Base-by-base conservation (phyloP, 106 monocot species). In the Acorus calamus region DNA sequence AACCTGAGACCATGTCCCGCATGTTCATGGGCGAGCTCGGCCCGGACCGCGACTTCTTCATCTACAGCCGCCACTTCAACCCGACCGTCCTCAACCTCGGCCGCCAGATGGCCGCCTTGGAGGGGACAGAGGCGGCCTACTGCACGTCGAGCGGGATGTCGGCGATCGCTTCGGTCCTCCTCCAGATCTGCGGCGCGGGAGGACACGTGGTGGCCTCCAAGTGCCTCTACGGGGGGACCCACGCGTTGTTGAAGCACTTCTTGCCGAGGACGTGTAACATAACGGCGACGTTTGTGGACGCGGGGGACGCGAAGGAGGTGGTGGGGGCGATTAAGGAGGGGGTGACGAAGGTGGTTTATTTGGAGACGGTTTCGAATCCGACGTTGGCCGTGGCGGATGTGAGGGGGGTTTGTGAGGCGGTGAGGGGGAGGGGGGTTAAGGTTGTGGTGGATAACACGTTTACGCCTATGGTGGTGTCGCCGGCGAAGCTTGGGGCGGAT, bases 91-190 rank as follows among this genome's bases (percentile, higher is more conserved):
- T 89, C 46, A 86, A 81, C 62, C 83, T 94, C 52, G 84, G 81
- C 14, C 83, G 94, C 10, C 86, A 89, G 89, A 86, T 94, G 81
- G 94, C 94, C 9, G 83, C 94, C 42, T 11, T 94, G n/a, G 94
- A 94, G 70, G 80, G 79, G 70, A 94, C 94, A 50, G 94, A 94
- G 75, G 94, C 94, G 45, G 94, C 89, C 2, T 94, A 94, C 77
- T 94, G 94, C 78, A 94, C 94, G 1, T 81, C 94, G 59, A 86
- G 86, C 52, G 94, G 94, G 62, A 94, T 94, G 94, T 89, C 94
- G 42, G 89, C 94, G 46, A 82, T 94, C 79, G 71, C 89, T 65
- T 46, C 89, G 52, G 89, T 89, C 7, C 67, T 94, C 9, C 70
- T 94, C 56, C 94, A 94, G 71, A 51, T 84, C 46, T 79, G 79